Conservation (phyloP, 179 eudicot species). For the Silene vulgaris region DNA sequence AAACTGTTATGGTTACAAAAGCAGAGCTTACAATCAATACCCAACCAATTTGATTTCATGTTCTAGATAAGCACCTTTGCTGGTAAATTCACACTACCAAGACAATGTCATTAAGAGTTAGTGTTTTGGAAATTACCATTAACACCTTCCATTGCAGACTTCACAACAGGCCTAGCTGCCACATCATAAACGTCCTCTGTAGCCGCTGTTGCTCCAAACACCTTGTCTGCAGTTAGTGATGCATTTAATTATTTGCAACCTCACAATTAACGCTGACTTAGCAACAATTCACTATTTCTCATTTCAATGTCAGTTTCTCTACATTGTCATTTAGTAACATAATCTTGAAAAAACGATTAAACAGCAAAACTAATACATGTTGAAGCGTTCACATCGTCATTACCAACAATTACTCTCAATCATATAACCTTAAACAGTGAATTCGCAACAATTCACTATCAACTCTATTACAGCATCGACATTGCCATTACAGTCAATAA, state of each 20-base stretch:
- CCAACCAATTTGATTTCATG: not conserved
- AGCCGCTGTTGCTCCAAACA: conserved; percentile 69
- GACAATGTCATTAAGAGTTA: conserved; percentile 5
- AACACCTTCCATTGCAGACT: conserved; percentile 94
- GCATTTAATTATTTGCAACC: not conserved
- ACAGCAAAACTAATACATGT: too few species aligned
- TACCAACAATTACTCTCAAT: not conserved
- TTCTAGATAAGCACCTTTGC: not conserved
- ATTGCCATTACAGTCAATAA: not conserved
- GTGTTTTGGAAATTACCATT: conserved; percentile 56
- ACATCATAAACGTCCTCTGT: conserved; percentile 89
- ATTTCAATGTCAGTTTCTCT: too few species aligned
- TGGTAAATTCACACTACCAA: not conserved
- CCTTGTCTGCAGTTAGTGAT: conserved; percentile 52
- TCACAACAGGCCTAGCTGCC: conserved; percentile 95
- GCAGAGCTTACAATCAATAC: not conserved
- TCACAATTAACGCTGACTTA: too few species aligned
- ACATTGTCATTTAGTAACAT: too few species aligned
- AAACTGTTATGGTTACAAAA: not conserved
- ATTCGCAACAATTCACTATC: not conserved
- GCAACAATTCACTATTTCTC: too few species aligned
- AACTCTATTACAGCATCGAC: not conserved
- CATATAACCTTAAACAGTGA: not conserved
- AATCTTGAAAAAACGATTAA: too few species aligned
- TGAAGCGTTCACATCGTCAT: too few species aligned